A percentile compares a stretch with the other conserved stretches of the same genome.
Conservation (phyloP, 768 basidiomycete genomes). For the Leccinum boreale region DNA sequence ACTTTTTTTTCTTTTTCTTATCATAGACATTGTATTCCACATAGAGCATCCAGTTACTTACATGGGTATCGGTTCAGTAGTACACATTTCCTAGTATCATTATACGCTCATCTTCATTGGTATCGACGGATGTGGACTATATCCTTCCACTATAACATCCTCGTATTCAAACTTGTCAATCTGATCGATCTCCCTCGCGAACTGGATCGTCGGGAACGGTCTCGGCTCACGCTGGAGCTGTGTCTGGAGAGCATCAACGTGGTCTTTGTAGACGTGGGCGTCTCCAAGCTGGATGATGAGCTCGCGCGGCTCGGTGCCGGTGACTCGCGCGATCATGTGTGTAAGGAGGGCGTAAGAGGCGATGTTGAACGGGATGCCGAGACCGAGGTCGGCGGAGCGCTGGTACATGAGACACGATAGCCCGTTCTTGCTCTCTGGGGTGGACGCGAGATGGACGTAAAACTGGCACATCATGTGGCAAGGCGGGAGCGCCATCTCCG, state of each 20-base stretch:
- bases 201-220: slow-evolving; percentile 78
- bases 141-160: slow-evolving; percentile 88
- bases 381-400: slow-evolving; percentile 93
- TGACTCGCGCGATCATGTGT: slow-evolving; percentile 95
- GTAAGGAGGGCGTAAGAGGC: slow-evolving; percentile 97
- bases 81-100: neutral
- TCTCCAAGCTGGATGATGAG: slow-evolving; percentile 96
- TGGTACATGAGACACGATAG: slow-evolving; percentile 98
- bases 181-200: slow-evolving; percentile 60
- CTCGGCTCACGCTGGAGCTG: slow-evolving; percentile 79
- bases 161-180: slow-evolving; percentile 79
- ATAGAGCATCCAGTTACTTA: neutral
- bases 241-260: slow-evolving; percentile 78
- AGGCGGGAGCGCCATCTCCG: slow-evolving; percentile 93
- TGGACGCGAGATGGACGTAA: slow-evolving; percentile 85
- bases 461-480: slow-evolving; percentile 99
- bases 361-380: slow-evolving; percentile 99
- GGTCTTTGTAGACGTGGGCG: slow-evolving; percentile 94
- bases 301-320: slow-evolving; percentile 81
- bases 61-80: slow-evolving; percentile 4
- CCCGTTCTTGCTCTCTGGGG: slow-evolving; percentile 49
- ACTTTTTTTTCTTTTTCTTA: too few species aligned
- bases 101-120: slow-evolving; percentile 97
- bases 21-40: too few species aligned
- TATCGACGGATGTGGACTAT: slow-evolving; percentile 78